Percentiles rank a stretch among this genome's conserved stretches.
phyloP scores from a whole-genome alignment of 768 basidiomycete species.

The Tylopilus plumbeoviolaceoides region DNA sequence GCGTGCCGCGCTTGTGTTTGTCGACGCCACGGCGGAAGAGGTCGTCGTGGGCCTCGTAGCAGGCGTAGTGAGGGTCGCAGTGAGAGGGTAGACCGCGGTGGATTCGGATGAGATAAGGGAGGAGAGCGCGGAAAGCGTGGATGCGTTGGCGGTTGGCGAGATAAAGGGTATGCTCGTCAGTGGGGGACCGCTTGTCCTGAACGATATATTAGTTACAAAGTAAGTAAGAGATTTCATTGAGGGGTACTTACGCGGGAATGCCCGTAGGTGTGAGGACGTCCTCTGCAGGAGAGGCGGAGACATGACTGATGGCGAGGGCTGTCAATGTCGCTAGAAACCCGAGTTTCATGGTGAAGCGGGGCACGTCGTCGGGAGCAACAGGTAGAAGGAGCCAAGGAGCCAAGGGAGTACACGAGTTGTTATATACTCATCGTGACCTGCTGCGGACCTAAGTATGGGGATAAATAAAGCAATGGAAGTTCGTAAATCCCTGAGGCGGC shows the following conservation, averaged over 20 bases:
- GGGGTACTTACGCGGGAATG: conserved; percentile 18
- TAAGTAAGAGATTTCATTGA: not conserved
- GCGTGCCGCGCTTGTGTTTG: not conserved
- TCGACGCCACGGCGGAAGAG: not conserved
- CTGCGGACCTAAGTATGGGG: not conserved
- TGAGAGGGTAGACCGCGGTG: conserved; percentile 10
- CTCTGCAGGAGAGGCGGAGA: conserved; percentile 5
- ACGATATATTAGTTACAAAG: not conserved
- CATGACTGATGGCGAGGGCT: conserved; percentile 5
- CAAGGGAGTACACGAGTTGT: not conserved
- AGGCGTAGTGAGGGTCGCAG: not conserved
- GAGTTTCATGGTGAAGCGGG: conserved; percentile 13
- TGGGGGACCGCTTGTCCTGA: conserved; percentile 23
- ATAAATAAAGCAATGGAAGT: not conserved
- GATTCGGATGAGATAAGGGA: conserved; percentile 28
- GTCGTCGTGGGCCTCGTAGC: not conserved
- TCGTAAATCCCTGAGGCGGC: too few relatives aligned
- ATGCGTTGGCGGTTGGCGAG: conserved; percentile 17
- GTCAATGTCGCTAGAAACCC: conserved; percentile 2
- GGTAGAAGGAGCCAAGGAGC: not conserved
- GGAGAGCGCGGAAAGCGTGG: conserved; percentile 18
- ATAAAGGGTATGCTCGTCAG: conserved; percentile 19
- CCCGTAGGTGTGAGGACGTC: conserved; percentile 11
- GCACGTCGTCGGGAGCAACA: not conserved
- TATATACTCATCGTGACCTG: not conserved